Conservation (phyloP, 179 eudicot species). For the Camellia oleifera region DNA sequence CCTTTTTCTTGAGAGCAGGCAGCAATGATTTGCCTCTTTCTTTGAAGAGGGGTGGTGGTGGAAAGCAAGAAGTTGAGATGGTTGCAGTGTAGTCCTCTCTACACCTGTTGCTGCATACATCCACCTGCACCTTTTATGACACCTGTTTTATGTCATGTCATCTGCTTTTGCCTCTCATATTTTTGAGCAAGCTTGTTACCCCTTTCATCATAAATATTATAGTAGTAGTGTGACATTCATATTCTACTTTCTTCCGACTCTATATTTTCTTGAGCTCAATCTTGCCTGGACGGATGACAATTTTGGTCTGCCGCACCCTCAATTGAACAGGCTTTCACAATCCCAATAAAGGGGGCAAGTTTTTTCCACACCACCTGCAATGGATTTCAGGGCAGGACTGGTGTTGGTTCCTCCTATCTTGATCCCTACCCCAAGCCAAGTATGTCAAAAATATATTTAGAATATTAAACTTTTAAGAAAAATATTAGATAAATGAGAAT, state of each 20-base stretch:
- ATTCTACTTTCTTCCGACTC: neutral
- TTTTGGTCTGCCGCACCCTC: no score
- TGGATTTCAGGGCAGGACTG: no score
- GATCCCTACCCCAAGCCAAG: no score
- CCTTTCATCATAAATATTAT: neutral
- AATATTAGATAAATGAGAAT: no score
- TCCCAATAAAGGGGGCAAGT: no score
- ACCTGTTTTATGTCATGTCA: neutral
- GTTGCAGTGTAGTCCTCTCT: neutral
- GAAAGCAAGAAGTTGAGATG: neutral
- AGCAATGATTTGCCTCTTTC: neutral
- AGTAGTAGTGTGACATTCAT: neutral
- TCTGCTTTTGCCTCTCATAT: neutral
- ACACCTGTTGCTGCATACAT: neutral
- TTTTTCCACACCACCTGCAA: no score
- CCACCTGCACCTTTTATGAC: neutral
- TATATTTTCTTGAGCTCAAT: neutral
- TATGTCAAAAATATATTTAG: no score
- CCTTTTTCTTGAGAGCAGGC: neutral
- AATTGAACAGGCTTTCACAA: no score
- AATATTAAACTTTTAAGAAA: no score
- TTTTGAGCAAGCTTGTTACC: neutral
- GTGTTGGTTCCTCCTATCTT: no score
- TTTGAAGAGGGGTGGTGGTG: neutral
- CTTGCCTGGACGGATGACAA: neutral